These are phyloP conservation scores for Trametes pubescens DNA, from an alignment of 1,284 basidiomycete genomes.

Conservation along the genomic window DNA sequence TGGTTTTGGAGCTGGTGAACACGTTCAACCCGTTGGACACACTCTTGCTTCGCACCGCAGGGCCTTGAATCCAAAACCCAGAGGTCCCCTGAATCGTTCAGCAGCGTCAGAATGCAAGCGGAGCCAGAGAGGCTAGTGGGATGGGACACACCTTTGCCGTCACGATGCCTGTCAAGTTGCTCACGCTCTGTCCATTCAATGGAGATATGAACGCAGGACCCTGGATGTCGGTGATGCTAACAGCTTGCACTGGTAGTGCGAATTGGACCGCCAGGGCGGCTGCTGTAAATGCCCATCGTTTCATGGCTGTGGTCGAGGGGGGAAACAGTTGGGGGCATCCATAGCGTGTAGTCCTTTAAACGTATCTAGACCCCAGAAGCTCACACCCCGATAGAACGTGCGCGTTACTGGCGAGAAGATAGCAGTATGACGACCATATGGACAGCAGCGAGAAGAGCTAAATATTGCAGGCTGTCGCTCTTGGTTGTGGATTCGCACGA, in stretches of 20 bases:
- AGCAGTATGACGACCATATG: slow-evolving; percentile 13
- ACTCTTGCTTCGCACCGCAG: slow-evolving; percentile 50
- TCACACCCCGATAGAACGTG: slow-evolving; percentile 22
- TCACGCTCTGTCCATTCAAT: slow-evolving; percentile 55
- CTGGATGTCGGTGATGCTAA: slow-evolving; percentile 58
- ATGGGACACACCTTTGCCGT: slow-evolving; percentile 47
- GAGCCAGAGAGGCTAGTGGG: slow-evolving; percentile 2
- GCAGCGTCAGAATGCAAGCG: slow-evolving; percentile 28
- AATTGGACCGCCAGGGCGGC: slow-evolving; percentile 16
- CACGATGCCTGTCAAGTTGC: slow-evolving; percentile 59
- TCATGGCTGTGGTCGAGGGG: slow-evolving; percentile 13
- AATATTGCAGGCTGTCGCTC: neutral
- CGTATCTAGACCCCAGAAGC: neutral
- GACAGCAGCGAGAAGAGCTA: neutral
- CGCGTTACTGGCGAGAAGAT: slow-evolving; percentile 18
- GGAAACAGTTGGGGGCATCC: neutral
- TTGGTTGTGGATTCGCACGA: slow-evolving; percentile 17
- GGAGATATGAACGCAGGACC: slow-evolving; percentile 59
- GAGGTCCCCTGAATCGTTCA: slow-evolving; percentile 31
- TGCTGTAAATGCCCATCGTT: neutral
- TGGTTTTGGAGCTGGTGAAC: slow-evolving; percentile 54
- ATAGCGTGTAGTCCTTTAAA: neutral
- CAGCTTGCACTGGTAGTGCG: slow-evolving; percentile 15
- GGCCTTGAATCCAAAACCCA: slow-evolving; percentile 63
- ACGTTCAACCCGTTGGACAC: slow-evolving; percentile 53